A percentile compares a stretch with the other conserved stretches of the same genome.
Evolutionary conservation across 2,329 filamentous ascomycete species (phyloP).

Genomic region (Ophiostoma himal-ulmi): DNA sequence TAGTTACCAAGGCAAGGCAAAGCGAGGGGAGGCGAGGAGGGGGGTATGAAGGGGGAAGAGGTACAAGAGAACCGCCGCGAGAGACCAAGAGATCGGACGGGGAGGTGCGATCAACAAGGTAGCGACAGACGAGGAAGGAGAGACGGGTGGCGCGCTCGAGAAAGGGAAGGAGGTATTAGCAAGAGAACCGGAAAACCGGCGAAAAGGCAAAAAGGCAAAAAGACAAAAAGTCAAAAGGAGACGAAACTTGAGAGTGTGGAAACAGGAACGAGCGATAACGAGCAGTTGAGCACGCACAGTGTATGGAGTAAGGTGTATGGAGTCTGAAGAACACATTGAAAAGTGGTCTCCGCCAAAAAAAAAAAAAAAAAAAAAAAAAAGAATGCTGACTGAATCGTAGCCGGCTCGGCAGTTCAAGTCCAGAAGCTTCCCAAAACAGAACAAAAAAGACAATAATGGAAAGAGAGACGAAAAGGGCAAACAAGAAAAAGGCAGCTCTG

Average conservation of each 20-base stretch:
- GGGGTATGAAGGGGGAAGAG: neutral
- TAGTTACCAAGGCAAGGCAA: neutral
- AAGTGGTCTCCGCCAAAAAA: neutral
- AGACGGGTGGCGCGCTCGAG: neutral
- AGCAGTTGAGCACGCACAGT: neutral
- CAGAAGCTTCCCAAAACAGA: neutral
- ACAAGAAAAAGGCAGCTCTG: neutral
- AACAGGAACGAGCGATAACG: neutral
- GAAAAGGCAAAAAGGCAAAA: neutral
- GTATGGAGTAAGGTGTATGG: neutral
- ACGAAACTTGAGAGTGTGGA: neutral
- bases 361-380: neutral
- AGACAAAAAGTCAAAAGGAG: neutral
- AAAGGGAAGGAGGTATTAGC: constrained; percentile 8
- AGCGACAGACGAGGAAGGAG: constrained; percentile 6
- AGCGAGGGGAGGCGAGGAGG: neutral
- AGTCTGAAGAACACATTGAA: neutral
- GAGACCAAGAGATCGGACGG: constrained; percentile 8
- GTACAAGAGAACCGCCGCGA: neutral
- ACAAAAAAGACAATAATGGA: neutral
- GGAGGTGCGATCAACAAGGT: constrained; percentile 4
- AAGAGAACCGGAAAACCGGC: neutral
- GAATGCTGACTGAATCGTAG: constrained; percentile 17
- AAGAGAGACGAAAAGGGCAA: neutral
- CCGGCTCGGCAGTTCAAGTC: constrained; percentile 19